Conservation (phyloP, 768 basidiomycete genomes). For the Suillus placidus region DNA sequence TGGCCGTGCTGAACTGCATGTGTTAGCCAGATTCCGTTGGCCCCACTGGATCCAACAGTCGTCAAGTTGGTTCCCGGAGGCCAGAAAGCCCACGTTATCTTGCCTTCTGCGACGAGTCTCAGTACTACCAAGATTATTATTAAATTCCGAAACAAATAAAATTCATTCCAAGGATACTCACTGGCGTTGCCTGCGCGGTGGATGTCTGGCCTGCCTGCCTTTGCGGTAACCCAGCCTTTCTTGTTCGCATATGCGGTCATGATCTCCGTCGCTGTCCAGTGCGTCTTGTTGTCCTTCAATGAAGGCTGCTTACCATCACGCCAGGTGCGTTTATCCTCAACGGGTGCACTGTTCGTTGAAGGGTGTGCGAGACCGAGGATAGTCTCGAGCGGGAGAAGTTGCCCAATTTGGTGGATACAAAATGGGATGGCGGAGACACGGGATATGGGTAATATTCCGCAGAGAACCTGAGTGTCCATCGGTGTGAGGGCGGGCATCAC, state of each 20-base stretch:
- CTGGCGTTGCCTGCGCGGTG: slow-evolving; percentile 89
- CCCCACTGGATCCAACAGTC: slow-evolving; percentile 31
- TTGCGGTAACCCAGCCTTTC: slow-evolving; percentile 88
- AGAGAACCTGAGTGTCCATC: slow-evolving; percentile 79
- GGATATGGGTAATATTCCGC: slow-evolving; percentile 76
- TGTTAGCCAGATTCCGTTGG: slow-evolving; percentile 62
- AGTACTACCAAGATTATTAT: slow-evolving; percentile 55
- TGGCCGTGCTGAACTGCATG: slow-evolving; percentile 26
- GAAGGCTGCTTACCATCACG: slow-evolving; percentile 46
- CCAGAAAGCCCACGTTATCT: slow-evolving; percentile 84
- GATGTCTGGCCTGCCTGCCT: slow-evolving; percentile 86
- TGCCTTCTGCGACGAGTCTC: slow-evolving; percentile 80
- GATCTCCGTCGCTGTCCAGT: slow-evolving; percentile 89
- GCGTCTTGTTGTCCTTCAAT: slow-evolving; percentile 19
- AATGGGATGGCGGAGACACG: slow-evolving; percentile 82
- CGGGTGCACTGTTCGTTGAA: slow-evolving; percentile 25
- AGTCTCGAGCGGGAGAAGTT: slow-evolving; percentile 75
- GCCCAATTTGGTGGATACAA: slow-evolving; percentile 72
- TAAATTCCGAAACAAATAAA: slow-evolving; percentile 1
- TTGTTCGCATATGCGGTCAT: slow-evolving; percentile 74
- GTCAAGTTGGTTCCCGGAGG: slow-evolving; percentile 52
- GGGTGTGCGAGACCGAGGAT: slow-evolving; percentile 66
- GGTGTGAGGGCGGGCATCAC: slow-evolving; percentile 85
- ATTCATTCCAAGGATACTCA: slow-evolving; percentile 43
- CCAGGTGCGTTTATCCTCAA: slow-evolving; percentile 81